A percentile compares a stretch with the other conserved stretches of the same genome.
Evolutionary conservation across 2,329 filamentous ascomycete species (phyloP).

Genomic region (Chrysoporthe austroafricana): DNA sequence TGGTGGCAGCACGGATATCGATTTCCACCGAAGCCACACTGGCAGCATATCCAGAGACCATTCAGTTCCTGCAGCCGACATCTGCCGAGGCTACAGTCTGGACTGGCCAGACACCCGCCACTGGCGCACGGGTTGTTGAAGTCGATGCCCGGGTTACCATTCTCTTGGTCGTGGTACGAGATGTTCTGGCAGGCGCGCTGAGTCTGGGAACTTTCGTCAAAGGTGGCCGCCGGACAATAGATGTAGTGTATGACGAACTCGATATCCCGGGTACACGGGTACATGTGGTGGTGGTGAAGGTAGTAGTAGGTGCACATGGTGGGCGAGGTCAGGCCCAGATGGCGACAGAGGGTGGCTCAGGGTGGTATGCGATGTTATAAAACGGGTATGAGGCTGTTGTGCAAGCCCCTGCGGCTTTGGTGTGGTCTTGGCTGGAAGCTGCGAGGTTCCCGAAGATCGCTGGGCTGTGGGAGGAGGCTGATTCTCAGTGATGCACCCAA

Average conservation of each 20-base stretch:
- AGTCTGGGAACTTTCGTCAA: slow-evolving; percentile 35
- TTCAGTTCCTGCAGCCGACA: slow-evolving; percentile 55
- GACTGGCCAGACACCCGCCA: slow-evolving; percentile 50
- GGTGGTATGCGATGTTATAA: background rate
- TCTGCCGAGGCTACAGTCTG: slow-evolving; percentile 50
- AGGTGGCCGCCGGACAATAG: slow-evolving; percentile 45
- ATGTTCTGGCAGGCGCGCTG: slow-evolving; percentile 37
- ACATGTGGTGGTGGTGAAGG: slow-evolving; percentile 55
- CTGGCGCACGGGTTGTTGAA: slow-evolving; percentile 49
- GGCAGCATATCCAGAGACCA: slow-evolving; percentile 55
- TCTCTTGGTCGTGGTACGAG: slow-evolving; percentile 38
- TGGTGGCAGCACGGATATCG: slow-evolving; percentile 50
- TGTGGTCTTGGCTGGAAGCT: background rate
- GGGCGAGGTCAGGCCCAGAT: slow-evolving; percentile 1
- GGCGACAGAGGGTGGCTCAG: background rate
- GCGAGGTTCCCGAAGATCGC: slow-evolving; percentile 1
- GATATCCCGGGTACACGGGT: slow-evolving; percentile 46
- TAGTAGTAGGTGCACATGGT: slow-evolving; percentile 56
- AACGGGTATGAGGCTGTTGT: background rate
- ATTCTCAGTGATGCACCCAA: background rate
- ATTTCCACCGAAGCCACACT: slow-evolving; percentile 52
- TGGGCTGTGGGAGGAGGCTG: background rate
- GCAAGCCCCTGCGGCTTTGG: slow-evolving; percentile 5
- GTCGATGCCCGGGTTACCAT: slow-evolving; percentile 36
- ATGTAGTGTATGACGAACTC: slow-evolving; percentile 48